phyloP scores from a whole-genome alignment of 768 basidiomycete genomes.

The Psilocybe cubensis region DNA sequence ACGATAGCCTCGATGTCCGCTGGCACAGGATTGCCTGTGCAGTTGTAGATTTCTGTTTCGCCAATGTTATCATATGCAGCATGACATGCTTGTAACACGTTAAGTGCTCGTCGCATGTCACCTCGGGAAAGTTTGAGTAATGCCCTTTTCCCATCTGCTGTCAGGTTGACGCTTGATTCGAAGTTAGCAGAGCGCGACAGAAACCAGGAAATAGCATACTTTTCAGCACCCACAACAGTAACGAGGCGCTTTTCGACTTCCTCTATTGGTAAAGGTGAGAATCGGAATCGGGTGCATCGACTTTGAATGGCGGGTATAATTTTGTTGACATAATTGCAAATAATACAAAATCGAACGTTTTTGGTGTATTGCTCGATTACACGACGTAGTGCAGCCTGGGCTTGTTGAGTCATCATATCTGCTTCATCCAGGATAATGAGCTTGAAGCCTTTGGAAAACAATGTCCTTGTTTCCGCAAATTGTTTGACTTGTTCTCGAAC shows the following conservation, averaged over 20 bases:
- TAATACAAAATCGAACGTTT: slow-evolving; percentile 99
- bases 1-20: slow-evolving; percentile 93
- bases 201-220: slow-evolving; percentile 48
- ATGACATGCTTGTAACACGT: slow-evolving; percentile 97
- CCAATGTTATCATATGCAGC: slow-evolving; percentile 91
- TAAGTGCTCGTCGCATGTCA: slow-evolving; percentile 96
- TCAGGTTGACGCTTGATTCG: slow-evolving; percentile 76
- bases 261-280: slow-evolving; percentile 84
- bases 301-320: slow-evolving; percentile 98
- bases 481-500: slow-evolving; percentile 99
- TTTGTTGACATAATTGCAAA: slow-evolving; percentile 99
- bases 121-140: slow-evolving; percentile 94
- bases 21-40: slow-evolving; percentile 96
- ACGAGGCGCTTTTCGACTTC: slow-evolving; percentile 87
- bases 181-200: neutral
- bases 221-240: slow-evolving; percentile 81
- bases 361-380: slow-evolving; percentile 99
- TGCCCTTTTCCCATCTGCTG: slow-evolving; percentile 84
- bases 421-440: slow-evolving; percentile 98
- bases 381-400: slow-evolving; percentile 94
- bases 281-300: slow-evolving; percentile 96
- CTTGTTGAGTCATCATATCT: slow-evolving; percentile 99
- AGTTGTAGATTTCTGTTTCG: slow-evolving; percentile 93
- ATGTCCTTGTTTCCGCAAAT: slow-evolving; percentile 93
- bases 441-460: slow-evolving; percentile 93